Evolutionary conservation across 2,329 filamentous ascomycete species (phyloP).

Genomic region (Neonectria punicea): DNA sequence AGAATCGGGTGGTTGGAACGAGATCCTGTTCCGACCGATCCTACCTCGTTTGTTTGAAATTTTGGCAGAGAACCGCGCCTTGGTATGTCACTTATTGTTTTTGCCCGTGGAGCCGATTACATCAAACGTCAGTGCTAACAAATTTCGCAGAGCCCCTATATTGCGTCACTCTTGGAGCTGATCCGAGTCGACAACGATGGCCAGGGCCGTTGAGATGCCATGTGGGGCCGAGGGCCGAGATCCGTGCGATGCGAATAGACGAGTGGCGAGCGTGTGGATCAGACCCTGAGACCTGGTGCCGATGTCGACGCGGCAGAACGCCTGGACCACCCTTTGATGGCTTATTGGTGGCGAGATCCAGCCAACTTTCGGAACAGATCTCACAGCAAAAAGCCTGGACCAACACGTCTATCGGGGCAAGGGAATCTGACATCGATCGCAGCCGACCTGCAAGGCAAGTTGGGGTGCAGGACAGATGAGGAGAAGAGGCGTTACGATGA

Average conservation of each 20-base stretch:
- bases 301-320: constrained; percentile 6
- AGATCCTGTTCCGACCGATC: constrained; percentile 73
- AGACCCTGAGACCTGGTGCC: constrained; percentile 12
- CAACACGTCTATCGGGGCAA: constrained; percentile 21
- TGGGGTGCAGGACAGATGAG: constrained; percentile 24
- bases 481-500: constrained; percentile 24
- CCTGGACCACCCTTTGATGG: constrained; percentile 15
- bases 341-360: constrained; percentile 7
- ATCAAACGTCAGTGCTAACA: constrained; percentile 28
- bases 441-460: constrained; percentile 14
- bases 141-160: constrained; percentile 50
- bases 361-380: constrained; percentile 21
- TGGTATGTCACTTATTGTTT: constrained; percentile 56
- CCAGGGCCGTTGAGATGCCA: constrained; percentile 34
- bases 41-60: constrained; percentile 74
- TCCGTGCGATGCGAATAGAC: constrained; percentile 6
- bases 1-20: constrained; percentile 70
- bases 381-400: constrained; percentile 11
- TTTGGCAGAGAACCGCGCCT: constrained; percentile 73
- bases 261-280: constrained; percentile 22
- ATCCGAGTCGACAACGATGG: constrained; percentile 46
- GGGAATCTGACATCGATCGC: constrained; percentile 14
- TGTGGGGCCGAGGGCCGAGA: constrained; percentile 20
- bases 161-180: constrained; percentile 53
- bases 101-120: constrained; percentile 2